Evolutionary conservation across 768 basidiomycete species (phyloP), one percentile per base, ranked within the genome.

Genomic region (Chalciporus piperatus): DNA sequence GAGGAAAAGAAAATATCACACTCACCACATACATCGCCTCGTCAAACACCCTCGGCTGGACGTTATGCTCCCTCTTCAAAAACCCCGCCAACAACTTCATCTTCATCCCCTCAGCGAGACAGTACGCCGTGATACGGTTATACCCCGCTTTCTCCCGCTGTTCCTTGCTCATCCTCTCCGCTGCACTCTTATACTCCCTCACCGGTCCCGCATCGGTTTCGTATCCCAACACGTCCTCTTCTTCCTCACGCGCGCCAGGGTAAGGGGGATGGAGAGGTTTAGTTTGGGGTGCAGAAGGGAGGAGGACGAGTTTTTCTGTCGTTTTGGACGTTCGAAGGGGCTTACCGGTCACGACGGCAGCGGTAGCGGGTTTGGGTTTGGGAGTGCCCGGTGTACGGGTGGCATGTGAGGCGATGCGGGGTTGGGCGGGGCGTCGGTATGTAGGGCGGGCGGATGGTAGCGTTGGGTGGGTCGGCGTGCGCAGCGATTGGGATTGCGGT

Each of bases 1-100:
- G 7, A 35, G 9, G 12, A 3, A 32, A 14, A 44, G 16, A 6
- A 41, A 19, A 30, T 1, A 30, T 1, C 28, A 41, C 13, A 78
- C 90, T 72, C 55, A 95, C 94, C 50, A 85, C 89, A 74, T 97
- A 97, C 54, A 96, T 70, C 0, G 93, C 94, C 70, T 98, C 95
- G 66, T 97, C 95, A 58, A 92, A 98, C 1, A 92, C 79, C 52
- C 95, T 76, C 1, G 85, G 92, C 10, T 72, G 76, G 11, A 95
- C 93, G 48, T 94, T 96, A 66, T 98, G 95, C 64, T 98, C 95
- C 46, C 95, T 76, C 70, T 95, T 96, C 65, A 97, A 65, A 63
- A 94, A 96, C 2, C 85, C 83, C 11, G 87, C 84, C 19, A 97
- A 71, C 0, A 89, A 71, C 67, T 92, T 94, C 81, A 90, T 87